Conservation (phyloP, 2,329 filamentous ascomycete species). For the Arthroderma sp. region DNA sequence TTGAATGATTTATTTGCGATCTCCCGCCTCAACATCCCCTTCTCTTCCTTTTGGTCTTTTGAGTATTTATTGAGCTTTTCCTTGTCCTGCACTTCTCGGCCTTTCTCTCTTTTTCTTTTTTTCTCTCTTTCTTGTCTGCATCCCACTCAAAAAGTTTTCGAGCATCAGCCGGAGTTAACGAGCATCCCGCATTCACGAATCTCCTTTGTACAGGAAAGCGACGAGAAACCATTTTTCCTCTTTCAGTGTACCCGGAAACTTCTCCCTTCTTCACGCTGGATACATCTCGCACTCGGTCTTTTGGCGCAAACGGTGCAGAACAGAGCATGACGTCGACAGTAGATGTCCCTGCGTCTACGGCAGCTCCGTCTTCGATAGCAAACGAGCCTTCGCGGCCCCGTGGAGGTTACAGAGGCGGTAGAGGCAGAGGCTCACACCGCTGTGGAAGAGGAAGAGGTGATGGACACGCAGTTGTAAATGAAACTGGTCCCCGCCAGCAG, state of each 20-base stretch:
- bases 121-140: background rate
- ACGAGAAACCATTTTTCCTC: background rate
- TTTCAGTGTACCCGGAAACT: background rate
- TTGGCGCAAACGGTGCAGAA: background rate
- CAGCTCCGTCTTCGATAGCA: background rate
- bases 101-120: background rate
- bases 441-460: background rate
- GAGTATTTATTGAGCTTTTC: background rate
- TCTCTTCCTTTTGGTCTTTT: background rate
- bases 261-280: background rate
- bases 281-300: background rate
- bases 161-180: conserved; percentile 1
- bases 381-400: background rate
- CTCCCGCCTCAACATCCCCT: too few relatives aligned
- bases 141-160: background rate
- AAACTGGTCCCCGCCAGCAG: background rate
- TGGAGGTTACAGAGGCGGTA: conserved; percentile 1
- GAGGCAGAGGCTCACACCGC: conserved; percentile 4
- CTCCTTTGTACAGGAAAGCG: background rate
- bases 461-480: background rate
- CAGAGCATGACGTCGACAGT: background rate
- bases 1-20: too few relatives aligned
- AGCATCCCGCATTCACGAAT: background rate
- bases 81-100: background rate
- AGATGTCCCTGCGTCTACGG: background rate